Evolutionary conservation across 1,284 basidiomycete species (phyloP), one percentile per base, ranked within the genome.

Genomic region (Vanrija sp.): DNA sequence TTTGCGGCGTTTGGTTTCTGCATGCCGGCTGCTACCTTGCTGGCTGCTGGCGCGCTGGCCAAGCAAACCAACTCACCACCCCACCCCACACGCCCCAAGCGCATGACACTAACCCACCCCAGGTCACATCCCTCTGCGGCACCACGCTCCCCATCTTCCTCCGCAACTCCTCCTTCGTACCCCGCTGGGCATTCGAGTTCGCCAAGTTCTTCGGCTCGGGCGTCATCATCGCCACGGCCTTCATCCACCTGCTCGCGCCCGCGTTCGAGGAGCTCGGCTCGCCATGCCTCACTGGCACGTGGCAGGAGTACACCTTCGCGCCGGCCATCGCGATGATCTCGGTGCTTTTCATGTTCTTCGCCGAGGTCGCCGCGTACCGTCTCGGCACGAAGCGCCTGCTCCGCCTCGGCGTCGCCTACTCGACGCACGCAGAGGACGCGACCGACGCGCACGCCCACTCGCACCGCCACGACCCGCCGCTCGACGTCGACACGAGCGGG

Each of bases 181-280:
- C 90, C 3, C 81, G 79, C 48, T 58, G 72, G 12, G 77, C 86
- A 2, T 92, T 89, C 63, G 86, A 93, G 88, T 92, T 95, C 70
- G 88, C 89, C 28, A 96, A 95, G 76, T 98, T 89, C 78, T 97
- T 97, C 77, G 95, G 95, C 46, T 92, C 90, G 8, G 91, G 91
- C 28, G 89, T 95, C 58, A 93, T 94, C 70, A 89, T 98, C 61
- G 91, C 91, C 0, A 98, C 95, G 1, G 87, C 87, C 0, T 92
- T 93, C 71, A 91, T 93, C 57, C 91, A 93, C 73, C 81, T 96
- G 0, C 80, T 96, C 8, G 78, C 83, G 5, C 88, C 92, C 0
- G 92, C 85, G 0, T 77, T 89, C 46, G 83, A 85, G 15, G 88
- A 83, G 50, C 81, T 97, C 7, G 75, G 78, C 16, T 88, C 86